These are phyloP conservation scores for Coniferiporia sulphurascens DNA, from an alignment of 1,284 basidiomycete species.

Conservation along the genomic window DNA sequence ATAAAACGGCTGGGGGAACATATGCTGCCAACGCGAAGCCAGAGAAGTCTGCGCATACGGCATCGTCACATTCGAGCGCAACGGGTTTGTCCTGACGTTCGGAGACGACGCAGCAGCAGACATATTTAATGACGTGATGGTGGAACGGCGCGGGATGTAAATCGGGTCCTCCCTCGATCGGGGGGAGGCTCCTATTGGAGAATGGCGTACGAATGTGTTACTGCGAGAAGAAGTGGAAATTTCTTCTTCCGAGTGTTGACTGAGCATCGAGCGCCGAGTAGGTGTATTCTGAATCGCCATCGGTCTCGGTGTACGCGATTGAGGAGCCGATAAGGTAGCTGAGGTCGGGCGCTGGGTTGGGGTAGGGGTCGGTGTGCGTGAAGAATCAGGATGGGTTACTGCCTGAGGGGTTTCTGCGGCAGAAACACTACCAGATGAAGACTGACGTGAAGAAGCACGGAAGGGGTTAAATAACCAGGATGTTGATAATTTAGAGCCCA, in stretches of 20 bases:
- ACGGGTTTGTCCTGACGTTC: conserved; percentile 56
- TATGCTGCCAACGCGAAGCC: conserved; percentile 85
- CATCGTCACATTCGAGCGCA: conserved; percentile 49
- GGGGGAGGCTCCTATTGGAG: conserved; percentile 13
- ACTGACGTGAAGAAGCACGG: conserved; percentile 53
- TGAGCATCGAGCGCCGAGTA: conserved; percentile 12
- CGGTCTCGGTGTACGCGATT: conserved; percentile 12
- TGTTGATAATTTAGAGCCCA: conserved; percentile 59
- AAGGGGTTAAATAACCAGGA: conserved; percentile 76
- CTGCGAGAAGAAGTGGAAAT: conserved; percentile 13
- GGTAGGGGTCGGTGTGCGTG: conserved; percentile 21
- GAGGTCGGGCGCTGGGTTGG: conserved; percentile 22
- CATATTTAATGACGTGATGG: conserved; percentile 14
- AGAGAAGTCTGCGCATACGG: conserved; percentile 64
- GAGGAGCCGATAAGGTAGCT: conserved; percentile 27
- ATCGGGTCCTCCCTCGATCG: conserved; percentile 16
- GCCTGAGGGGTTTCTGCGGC: conserved; percentile 32
- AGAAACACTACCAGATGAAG: conserved; percentile 45
- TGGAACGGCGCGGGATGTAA: conserved; percentile 9
- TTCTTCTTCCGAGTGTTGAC: conserved; percentile 16
- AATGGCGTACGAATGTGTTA: conserved; percentile 12
- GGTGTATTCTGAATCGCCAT: conserved; percentile 18
- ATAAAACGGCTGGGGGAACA: conserved; percentile 71
- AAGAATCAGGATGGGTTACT: conserved; percentile 17
- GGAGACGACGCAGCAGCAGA: conserved; percentile 45